A percentile compares a stretch with the other conserved stretches of the same genome.
Conservation (phyloP, 164 flowering plant genomes). For the Tetracentron sinense region DNA sequence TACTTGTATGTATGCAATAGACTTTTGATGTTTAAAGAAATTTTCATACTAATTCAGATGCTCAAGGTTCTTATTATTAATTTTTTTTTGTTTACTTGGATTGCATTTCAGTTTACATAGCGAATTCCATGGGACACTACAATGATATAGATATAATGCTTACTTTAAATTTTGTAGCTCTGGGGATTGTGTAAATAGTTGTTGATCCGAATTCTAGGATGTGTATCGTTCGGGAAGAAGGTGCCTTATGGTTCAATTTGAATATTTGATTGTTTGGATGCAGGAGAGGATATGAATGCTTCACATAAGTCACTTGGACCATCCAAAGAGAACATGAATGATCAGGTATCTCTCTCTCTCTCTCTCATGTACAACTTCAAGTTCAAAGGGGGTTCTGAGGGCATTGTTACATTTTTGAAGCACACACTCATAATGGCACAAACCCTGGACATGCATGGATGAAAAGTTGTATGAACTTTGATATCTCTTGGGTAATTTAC, state of each 20-base stretch:
- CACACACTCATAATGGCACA: too few species aligned
- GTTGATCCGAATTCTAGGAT: neutral
- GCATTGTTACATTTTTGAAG: too few species aligned
- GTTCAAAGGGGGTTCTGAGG: too few species aligned
- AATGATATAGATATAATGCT: neutral
- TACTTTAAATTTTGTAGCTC: neutral
- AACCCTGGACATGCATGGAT: too few species aligned
- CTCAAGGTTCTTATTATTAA: slow-evolving; percentile 8
- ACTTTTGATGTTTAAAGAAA: slow-evolving; percentile 15
- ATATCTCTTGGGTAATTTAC: too few species aligned
- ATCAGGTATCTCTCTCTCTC: slow-evolving; percentile 33
- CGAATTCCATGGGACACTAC: neutral
- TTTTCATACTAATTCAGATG: slow-evolving; percentile 10
- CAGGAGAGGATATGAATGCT: slow-evolving; percentile 29
- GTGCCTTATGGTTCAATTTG: slow-evolving; percentile 11
- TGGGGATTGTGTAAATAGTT: neutral
- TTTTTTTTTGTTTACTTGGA: neutral
- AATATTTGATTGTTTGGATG: slow-evolving; percentile 23
- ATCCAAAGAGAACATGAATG: slow-evolving; percentile 11
- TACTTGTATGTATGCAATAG: slow-evolving; percentile 37
- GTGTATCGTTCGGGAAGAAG: neutral
- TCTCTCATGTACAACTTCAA: slow-evolving; percentile 5
- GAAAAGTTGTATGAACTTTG: too few species aligned
- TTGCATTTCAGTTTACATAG: neutral
- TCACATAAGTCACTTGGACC: slow-evolving; percentile 8